Percentiles rank a stretch among this genome's conserved stretches.
phyloP scores from a whole-genome alignment of 2,329 filamentous ascomycete genomes.

The Exophiala calicioides region DNA sequence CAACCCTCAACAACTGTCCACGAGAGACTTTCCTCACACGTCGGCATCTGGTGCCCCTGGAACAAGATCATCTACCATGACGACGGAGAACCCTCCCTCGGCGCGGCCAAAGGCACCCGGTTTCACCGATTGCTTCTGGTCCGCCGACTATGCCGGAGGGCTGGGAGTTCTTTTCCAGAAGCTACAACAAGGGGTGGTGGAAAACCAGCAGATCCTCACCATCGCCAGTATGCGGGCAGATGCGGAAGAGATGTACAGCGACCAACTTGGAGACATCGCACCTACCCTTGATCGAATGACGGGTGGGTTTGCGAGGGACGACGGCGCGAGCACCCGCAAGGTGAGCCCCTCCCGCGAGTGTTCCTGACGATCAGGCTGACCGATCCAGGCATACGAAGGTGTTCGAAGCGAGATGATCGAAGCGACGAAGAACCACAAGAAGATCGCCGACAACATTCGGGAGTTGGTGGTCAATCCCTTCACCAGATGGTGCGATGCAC shows the following conservation, averaged over 20 bases:
- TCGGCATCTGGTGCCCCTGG: background rate
- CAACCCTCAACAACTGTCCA: background rate
- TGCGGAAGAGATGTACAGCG: slow-evolving; percentile 86
- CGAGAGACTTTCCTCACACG: background rate
- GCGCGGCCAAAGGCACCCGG: slow-evolving; percentile 66
- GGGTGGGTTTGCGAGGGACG: slow-evolving; percentile 84
- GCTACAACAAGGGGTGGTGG: slow-evolving; percentile 91
- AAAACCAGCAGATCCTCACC: slow-evolving; percentile 91
- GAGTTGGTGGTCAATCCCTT: slow-evolving; percentile 95
- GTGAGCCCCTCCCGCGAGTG: slow-evolving; percentile 49
- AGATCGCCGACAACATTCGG: slow-evolving; percentile 94
- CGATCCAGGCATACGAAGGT: slow-evolving; percentile 80
- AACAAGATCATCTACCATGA: slow-evolving; percentile 7
- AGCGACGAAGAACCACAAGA: slow-evolving; percentile 84
- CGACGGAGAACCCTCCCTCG: slow-evolving; percentile 11
- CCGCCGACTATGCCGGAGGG: slow-evolving; percentile 92
- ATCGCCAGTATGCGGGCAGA: slow-evolving; percentile 93
- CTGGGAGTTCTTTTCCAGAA: slow-evolving; percentile 94
- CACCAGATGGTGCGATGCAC: slow-evolving; percentile 91
- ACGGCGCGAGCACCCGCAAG: slow-evolving; percentile 94
- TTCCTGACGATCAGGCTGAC: slow-evolving; percentile 7
- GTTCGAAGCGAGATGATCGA: slow-evolving; percentile 91
- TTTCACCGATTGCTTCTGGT: slow-evolving; percentile 98
- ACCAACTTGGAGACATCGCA: slow-evolving; percentile 77
- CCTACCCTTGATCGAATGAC: slow-evolving; percentile 77